Evolutionary conservation across 306 rosid species (phyloP), one percentile per base, ranked within the genome.

Genomic region (Castanospermum australe): DNA sequence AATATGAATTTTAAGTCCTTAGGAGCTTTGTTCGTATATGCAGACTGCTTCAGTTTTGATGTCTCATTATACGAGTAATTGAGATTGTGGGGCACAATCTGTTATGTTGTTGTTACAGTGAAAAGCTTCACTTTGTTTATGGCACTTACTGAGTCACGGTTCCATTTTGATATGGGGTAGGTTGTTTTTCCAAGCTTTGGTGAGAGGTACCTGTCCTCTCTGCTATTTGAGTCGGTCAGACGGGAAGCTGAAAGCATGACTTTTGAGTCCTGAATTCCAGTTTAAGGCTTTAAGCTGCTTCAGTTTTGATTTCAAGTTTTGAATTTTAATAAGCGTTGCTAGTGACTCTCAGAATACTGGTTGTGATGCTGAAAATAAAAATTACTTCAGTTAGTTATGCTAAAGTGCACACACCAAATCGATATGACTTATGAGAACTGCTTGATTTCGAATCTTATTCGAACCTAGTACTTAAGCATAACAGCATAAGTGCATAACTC

Each of bases 121-220:
- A n/a, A 39, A 41, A 9, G 13, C 42, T 57, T 57, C 20, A 15
- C 10, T 68, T 12, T 17, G 17, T 63, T 65, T 38, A 10, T 18
- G 62, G 55, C 52, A 21, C 57, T 33, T 66, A 4, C 45, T 79
- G 35, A 79, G 21, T 38, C 48, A 45, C 2, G 24, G 65, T 39
- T 56, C 5, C 38, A 59, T 42, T 71, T 82, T 14, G 47, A 57
- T 42, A 48, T 36, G 85, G 20, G 80, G 86, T 85, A 92, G 97
- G 91, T 84, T 20, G 41, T 92, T 78, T 92, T 92, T 52, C 96
- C 97, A 64, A 90, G 97, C 90, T 92, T 88, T 47, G 97, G 97
- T 13, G 97, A 92, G 89, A 89, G 96, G 70, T 92, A 90, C 66
- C 87, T 92, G 17, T 92, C 97, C 21, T 87, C 95, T 22, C 91